These are phyloP conservation scores for Trichoderma aggressivum DNA, from an alignment of 2,329 filamentous ascomycete species.

Conservation along the genomic window DNA sequence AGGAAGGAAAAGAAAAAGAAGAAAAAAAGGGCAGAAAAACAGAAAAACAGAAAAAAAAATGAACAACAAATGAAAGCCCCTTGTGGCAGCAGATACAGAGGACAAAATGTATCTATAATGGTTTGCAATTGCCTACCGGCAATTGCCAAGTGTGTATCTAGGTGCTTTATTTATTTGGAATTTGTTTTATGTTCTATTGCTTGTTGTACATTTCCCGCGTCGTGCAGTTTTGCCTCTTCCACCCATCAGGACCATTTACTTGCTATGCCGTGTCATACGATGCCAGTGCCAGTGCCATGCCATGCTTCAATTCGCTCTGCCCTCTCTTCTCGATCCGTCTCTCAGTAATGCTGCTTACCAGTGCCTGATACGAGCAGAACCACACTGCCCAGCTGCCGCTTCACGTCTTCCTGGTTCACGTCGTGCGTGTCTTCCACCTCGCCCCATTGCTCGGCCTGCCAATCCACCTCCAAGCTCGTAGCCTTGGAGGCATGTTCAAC, in stretches of 20 bases:
- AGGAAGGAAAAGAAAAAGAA: background rate
- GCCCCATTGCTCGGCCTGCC: conserved; percentile 89
- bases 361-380: conserved; percentile 72
- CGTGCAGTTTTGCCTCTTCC: background rate
- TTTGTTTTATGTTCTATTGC: background rate
- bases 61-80: background rate
- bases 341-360: conserved; percentile 26
- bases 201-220: background rate
- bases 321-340: background rate
- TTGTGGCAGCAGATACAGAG: background rate
- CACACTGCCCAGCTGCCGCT: conserved; percentile 82
- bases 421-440: conserved; percentile 98
- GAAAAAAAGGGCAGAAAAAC: background rate
- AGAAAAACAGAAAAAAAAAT: background rate
- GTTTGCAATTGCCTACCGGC: background rate
- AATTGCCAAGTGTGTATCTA: background rate
- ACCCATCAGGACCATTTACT: background rate
- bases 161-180: background rate
- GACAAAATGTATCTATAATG: background rate
- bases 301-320: background rate
- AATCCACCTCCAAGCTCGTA: conserved; percentile 79
- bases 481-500: conserved; percentile 78
- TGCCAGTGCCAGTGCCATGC: background rate
- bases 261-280: background rate
- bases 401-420: conserved; percentile 86